Conservation (phyloP, 371 early-diverging fungal species). For the Funneliformis caledonium region DNA sequence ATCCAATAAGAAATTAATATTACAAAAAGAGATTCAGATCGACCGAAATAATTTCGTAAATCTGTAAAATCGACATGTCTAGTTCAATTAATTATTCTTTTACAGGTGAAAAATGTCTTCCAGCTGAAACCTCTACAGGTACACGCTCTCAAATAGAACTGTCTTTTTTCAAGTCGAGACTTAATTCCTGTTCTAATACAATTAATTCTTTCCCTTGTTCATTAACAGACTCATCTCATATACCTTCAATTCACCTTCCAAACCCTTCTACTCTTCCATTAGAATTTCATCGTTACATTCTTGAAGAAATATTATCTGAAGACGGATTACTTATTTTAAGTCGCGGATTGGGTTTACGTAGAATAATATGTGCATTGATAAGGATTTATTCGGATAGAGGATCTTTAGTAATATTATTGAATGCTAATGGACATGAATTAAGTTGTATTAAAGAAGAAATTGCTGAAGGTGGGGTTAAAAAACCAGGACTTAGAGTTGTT, state of each 20-base stretch:
- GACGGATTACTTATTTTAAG: conserved; percentile 86
- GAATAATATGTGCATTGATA: conserved; percentile 69
- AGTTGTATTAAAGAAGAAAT: conserved; percentile 37
- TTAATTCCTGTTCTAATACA: too few species aligned
- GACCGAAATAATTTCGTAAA: too few species aligned
- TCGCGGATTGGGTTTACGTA: conserved; percentile 79
- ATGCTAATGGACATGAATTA: conserved; percentile 73
- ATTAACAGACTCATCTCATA: too few species aligned
- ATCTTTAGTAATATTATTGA: conserved; percentile 82
- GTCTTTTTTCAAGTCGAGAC: neutral
- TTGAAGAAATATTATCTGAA: conserved; percentile 69
- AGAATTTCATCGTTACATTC: conserved; percentile 73
- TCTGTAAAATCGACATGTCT: neutral
- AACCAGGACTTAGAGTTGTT: conserved; percentile 54
- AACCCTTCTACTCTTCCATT: conserved; percentile 44
- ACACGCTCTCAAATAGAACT: neutral
- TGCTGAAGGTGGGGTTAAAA: conserved; percentile 10
- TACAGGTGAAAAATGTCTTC: neutral
- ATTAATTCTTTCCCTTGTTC: too few species aligned
- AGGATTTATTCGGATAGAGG: conserved; percentile 73
- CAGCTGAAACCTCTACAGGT: neutral
- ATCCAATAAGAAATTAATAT: too few species aligned
- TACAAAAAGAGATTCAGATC: too few species aligned
- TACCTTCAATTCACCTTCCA: neutral
- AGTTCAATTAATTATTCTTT: neutral